Conservation (phyloP, 1,139 yeast species). For the Candida neerlandica region DNA sequence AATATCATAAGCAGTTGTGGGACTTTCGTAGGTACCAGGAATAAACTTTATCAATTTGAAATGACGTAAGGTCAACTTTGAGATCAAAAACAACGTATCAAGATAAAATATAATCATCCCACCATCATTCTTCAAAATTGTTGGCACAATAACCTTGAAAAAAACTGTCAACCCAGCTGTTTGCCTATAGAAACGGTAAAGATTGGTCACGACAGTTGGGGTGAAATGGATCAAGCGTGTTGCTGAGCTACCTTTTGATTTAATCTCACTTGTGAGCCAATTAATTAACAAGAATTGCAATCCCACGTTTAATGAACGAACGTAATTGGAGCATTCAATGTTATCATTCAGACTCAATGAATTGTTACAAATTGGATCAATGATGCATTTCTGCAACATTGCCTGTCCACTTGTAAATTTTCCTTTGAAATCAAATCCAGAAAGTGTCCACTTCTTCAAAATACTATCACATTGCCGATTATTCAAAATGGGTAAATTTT, state of each 20-base stretch:
- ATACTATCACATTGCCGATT: conserved; percentile 56
- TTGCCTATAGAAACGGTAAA: conserved; percentile 36
- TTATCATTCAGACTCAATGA: conserved; percentile 7
- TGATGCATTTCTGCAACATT: conserved; percentile 25
- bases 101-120: conserved; percentile 44
- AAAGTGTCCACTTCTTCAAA: conserved; percentile 40
- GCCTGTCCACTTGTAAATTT: conserved; percentile 33
- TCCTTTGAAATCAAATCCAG: conserved; percentile 35
- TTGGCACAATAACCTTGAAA: conserved; percentile 41
- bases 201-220: conserved; percentile 32
- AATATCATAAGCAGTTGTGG: conserved; percentile 36
- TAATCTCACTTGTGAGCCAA: conserved; percentile 46
- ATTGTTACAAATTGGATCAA: conserved; percentile 23
- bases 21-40: conserved; percentile 30
- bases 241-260: conserved; percentile 30
- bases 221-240: conserved; percentile 42
- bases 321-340: conserved; percentile 10
- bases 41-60: conserved; percentile 40
- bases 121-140: conserved; percentile 43
- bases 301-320: conserved; percentile 32
- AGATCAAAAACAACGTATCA: conserved; percentile 42
- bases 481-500: conserved; percentile 55
- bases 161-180: conserved; percentile 45
- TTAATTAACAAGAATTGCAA: conserved; percentile 45
- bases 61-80: conserved; percentile 38